Base-by-base conservation (phyloP, 305 asterid species). In the Fraxinus greggii region DNA sequence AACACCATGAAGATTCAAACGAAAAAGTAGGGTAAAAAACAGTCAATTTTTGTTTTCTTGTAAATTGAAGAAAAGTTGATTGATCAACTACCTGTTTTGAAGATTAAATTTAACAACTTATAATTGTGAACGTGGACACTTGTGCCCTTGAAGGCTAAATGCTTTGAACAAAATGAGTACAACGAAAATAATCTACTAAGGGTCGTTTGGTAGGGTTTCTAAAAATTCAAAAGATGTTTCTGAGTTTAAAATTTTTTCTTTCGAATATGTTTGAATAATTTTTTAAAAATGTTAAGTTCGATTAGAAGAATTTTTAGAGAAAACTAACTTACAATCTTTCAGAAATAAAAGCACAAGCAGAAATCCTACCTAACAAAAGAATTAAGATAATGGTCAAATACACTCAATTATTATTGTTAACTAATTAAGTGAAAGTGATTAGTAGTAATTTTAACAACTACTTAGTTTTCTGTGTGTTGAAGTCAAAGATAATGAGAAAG, bases 401-500 rank as follows among this genome's bases (percentile, higher is more conserved):
- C 54, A 26, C 15, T 12, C 36, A 67, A 67, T 29, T 67, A 26
- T 29, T 13, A 13, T 26, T 28, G 74, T 28, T 67, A 67, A 28
- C 74, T 28, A 67, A 28, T 67, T 28, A 67, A 67, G 74, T 67
- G 74, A 26, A 67, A 67, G 74, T 67, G 74, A 26, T 67, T 67
- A 67, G 21, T 61, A 61, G 70, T 67, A 67, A 67, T 67, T 67
- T 29, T 28, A 67, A 67, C 36, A 67, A 67, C 36, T 28, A 67
- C 38, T 67, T 28, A 67, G 21, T 67, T 67, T 67, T 5, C 17
- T 45, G 19, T 35, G 56, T 72, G 72, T 79, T 76, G 77, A 72
- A 84, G 88, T 88, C 90, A 86, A 85, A 85, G 79, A 80, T 76
- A 67, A 67, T 33, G 78, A 72, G 73, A 78, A 77, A 21, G 48